These are phyloP conservation scores for Trypanosoma brucei DNA, from an alignment of 208 protist species.

Conservation along the genomic window DNA sequence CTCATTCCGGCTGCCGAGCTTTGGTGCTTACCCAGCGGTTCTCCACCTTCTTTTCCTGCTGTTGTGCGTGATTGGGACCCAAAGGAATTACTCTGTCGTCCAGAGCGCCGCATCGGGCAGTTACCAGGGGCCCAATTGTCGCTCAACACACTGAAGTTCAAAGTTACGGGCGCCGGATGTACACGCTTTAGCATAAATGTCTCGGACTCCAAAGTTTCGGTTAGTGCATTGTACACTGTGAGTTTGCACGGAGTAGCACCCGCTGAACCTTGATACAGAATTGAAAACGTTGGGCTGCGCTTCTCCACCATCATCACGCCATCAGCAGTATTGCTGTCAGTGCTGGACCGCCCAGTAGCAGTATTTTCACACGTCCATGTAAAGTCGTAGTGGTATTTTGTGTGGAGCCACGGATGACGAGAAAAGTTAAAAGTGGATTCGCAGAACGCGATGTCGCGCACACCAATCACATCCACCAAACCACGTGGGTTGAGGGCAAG, in stretches of 20 bases:
- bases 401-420: conserved; percentile 59
- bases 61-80: background rate
- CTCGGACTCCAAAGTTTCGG: conserved; percentile 47
- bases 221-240: conserved; percentile 58
- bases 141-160: conserved; percentile 49
- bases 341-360: no score
- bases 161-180: conserved; percentile 37
- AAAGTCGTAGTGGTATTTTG: conserved; percentile 66
- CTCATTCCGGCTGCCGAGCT: background rate
- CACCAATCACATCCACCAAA: conserved; percentile 36
- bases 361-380: conserved; percentile 37
- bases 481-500: conserved; percentile 58
- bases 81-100: background rate
- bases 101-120: conserved; percentile 1
- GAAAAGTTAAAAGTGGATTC: conserved; percentile 61
- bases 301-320: conserved; percentile 33
- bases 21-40: background rate
- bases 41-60: background rate
- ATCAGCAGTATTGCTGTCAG: no score
- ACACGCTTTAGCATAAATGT: conserved; percentile 64
- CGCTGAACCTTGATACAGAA: conserved; percentile 36
- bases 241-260: conserved; percentile 47
- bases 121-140: conserved; percentile 36
- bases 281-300: conserved; percentile 38
- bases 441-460: conserved; percentile 67